Evolutionary conservation across 306 rosid species (phyloP).

Genomic region (Castanea crenata): DNA sequence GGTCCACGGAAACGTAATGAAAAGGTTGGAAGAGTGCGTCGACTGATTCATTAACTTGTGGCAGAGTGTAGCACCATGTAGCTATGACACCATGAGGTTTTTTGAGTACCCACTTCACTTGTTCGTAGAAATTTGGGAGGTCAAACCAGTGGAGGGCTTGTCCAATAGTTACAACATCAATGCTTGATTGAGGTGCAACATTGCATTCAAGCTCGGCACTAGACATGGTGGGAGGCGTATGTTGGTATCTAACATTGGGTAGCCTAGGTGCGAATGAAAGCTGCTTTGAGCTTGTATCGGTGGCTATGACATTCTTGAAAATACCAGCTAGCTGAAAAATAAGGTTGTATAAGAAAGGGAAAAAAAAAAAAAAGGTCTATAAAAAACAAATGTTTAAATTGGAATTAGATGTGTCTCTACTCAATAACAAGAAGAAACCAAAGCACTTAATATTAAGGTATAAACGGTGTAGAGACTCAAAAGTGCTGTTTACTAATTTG

Average conservation of each 20-base stretch:
- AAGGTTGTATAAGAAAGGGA: not conserved
- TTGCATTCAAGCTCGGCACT: constrained; percentile 42
- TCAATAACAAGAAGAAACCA: too few species aligned
- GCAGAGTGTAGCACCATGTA: constrained; percentile 67
- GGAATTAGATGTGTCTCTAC: too few species aligned
- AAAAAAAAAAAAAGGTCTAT: too few species aligned
- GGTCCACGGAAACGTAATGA: constrained; percentile 14
- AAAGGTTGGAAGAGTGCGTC: constrained; percentile 41
- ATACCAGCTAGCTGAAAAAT: constrained; percentile 49
- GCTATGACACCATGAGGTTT: constrained; percentile 76
- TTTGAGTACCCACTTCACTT: constrained; percentile 54
- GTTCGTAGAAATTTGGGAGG: constrained; percentile 55
- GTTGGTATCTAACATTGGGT: constrained; percentile 54
- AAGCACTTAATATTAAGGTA: too few species aligned
- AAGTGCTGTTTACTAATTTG: too few species aligned
- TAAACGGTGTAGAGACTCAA: too few species aligned
- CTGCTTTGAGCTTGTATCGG: constrained; percentile 65
- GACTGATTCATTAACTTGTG: constrained; percentile 35
- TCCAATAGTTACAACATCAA: constrained; percentile 70
- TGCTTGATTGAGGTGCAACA: constrained; percentile 39
- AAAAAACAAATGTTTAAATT: not conserved
- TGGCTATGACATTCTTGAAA: constrained; percentile 64
- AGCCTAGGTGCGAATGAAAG: constrained; percentile 51
- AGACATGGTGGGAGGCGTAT: constrained; percentile 54
- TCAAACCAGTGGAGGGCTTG: constrained; percentile 82